These are phyloP conservation scores for Periconia macrospinosa DNA, from an alignment of 2,329 filamentous ascomycete genomes.

Conservation along the genomic window DNA sequence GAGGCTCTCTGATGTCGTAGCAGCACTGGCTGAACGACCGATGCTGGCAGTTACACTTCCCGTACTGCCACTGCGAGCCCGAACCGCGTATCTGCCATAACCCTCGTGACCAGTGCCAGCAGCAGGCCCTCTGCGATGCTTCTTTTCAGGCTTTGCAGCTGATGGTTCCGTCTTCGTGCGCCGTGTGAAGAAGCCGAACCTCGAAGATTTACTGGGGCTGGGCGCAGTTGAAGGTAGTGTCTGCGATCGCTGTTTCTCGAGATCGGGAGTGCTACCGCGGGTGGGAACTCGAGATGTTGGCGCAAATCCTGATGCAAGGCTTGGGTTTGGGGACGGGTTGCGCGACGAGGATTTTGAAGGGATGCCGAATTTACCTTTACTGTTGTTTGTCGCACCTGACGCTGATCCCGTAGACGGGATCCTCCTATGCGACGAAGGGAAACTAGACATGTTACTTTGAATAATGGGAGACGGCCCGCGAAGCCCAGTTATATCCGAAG, in stretches of 20 bases:
- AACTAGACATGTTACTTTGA: slow-evolving; percentile 57
- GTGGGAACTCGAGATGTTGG: slow-evolving; percentile 26
- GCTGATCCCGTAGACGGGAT: slow-evolving; percentile 52
- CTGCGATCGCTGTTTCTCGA: slow-evolving; percentile 33
- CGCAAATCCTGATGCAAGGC: slow-evolving; percentile 25
- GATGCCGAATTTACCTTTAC: slow-evolving; percentile 26
- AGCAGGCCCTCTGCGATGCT: slow-evolving; percentile 70
- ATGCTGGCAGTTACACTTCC: slow-evolving; percentile 55
- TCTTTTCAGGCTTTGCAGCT: slow-evolving; percentile 62
- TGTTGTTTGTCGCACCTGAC: slow-evolving; percentile 15
- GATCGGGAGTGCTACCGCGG: slow-evolving; percentile 45
- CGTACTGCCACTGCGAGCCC: slow-evolving; percentile 66
- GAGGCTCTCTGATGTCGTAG: slow-evolving; percentile 40
- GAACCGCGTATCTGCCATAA: slow-evolving; percentile 68
- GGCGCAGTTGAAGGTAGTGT: slow-evolving; percentile 48
- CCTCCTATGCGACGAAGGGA: slow-evolving; percentile 54
- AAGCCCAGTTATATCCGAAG: slow-evolving; percentile 46
- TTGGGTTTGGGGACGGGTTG: slow-evolving; percentile 42
- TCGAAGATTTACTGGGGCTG: slow-evolving; percentile 60
- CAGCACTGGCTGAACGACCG: slow-evolving; percentile 50
- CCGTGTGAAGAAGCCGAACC: slow-evolving; percentile 78
- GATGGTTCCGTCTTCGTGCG: slow-evolving; percentile 67
- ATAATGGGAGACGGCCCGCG: slow-evolving; percentile 56
- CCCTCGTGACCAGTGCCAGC: slow-evolving; percentile 95
- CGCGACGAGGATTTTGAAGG: slow-evolving; percentile 39